Base-by-base conservation (phyloP, 306 rosid genomes). In the Datisca glomerata region DNA sequence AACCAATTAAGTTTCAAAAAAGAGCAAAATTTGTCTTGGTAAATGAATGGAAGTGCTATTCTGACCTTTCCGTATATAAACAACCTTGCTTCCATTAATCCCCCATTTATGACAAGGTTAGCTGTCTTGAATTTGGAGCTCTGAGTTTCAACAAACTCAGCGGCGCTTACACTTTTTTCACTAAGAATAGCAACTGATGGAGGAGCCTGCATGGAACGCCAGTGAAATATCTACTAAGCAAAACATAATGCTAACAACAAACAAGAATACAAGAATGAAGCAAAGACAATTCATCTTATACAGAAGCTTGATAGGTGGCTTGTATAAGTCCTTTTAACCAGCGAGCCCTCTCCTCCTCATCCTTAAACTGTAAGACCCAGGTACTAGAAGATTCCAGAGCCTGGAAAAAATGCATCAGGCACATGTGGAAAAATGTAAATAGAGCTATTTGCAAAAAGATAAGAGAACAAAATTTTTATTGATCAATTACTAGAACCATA, bases 301-400 rank as follows among this genome's bases (percentile, higher is more conserved):
- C 98, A 56, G 98, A 89, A 61, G 98, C 95, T 72, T 70, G 84
- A 68, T 89, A 89, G 37, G 93, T 89, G 46, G 98, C 98, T 63
- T 77, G 79, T 54, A 89, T 24, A 44, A 89, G 86, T 55, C 80
- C 69, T 59, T 75, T 89, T 56, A 71, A 58, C 95, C 98, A 89
- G 16, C 33, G 20, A 45, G 72, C 57, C 71, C 80, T 89, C 69
- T 77, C 86, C 33, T 69, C 79, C 39, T 72, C 93, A 54, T 67
- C 72, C 36, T 59, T 71, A 64, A 80, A 89, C 61, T 67, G 80
- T 51, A 89, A 41, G 39, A 89, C 77, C 95, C 81, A 89, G 20
- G 95, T 84, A 72, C 81, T 80, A 36, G 98, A 80, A 74, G 93
- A 80, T 61, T 89, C 98, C 65, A 76, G 39, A 52, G 82, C 83